phyloP scores from a whole-genome alignment of 345 rosid genomes.

The Gossypium sturtianum region DNA sequence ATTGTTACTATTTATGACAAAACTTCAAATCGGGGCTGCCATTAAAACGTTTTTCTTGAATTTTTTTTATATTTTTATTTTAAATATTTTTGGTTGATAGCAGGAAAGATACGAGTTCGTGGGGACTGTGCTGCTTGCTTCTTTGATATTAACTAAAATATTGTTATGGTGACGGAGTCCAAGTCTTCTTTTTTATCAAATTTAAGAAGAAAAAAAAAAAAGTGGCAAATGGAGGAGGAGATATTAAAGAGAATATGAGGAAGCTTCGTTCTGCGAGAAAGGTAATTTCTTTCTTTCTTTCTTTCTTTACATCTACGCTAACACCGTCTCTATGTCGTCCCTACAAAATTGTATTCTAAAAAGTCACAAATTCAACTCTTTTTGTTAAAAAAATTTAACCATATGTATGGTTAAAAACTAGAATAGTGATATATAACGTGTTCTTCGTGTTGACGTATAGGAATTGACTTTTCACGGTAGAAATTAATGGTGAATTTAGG shows the following conservation, averaged over 20 bases:
- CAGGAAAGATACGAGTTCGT: conserved; percentile 12
- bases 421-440: too few species aligned
- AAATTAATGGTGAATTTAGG: too few species aligned
- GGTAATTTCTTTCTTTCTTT: background rate
- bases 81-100: background rate
- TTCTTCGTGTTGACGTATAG: accelerated
- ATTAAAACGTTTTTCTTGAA: too few species aligned
- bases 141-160: background rate
- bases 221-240: background rate
- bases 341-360: too few species aligned
- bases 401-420: too few species aligned
- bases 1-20: too few species aligned
- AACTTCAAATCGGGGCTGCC: too few species aligned
- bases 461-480: accelerated
- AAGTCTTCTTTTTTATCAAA: background rate
- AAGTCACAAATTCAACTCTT: too few species aligned
- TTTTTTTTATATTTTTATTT: too few species aligned
- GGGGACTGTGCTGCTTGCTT: background rate
- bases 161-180: background rate
- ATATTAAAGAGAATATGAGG: conserved; percentile 7
- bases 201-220: background rate
- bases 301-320: too few species aligned
- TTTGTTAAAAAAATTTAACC: too few species aligned
- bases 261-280: conserved; percentile 17
- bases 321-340: too few species aligned